phyloP scores from a whole-genome alignment of 768 basidiomycete species.

The Clathrus columnatus region DNA sequence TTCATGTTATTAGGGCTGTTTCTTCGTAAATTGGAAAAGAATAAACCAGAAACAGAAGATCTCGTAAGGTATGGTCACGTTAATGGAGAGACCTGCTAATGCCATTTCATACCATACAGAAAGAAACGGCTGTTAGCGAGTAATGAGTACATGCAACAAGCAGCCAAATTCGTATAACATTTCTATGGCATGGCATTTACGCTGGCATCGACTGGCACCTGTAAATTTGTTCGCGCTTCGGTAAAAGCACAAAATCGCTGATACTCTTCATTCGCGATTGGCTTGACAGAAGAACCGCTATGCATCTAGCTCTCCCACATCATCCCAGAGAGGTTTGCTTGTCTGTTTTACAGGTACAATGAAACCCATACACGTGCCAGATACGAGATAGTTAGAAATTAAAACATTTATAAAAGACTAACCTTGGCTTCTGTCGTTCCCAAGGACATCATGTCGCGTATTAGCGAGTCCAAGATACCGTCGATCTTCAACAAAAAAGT shows the following conservation, averaged over 20 bases:
- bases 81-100: background rate
- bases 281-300: too few species aligned
- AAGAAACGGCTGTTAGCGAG: background rate
- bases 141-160: background rate
- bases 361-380: background rate
- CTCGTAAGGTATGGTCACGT: background rate
- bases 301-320: too few species aligned
- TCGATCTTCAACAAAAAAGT: slow-evolving; percentile 87
- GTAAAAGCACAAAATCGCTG: background rate
- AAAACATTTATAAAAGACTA: slow-evolving; percentile 33
- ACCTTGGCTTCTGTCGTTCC: slow-evolving; percentile 76
- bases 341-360: slow-evolving; percentile 7
- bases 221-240: background rate
- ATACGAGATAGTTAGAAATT: background rate
- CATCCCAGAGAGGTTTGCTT: background rate
- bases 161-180: background rate
- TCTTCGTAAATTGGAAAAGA: background rate
- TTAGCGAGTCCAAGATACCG: slow-evolving; percentile 81
- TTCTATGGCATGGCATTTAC: background rate
- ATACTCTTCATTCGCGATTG: too few species aligned
- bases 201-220: background rate
- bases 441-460: slow-evolving; percentile 70
- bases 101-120: background rate
- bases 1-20: slow-evolving; percentile 6
- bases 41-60: background rate